Conservation (phyloP, 352 stramenopile genomes). For the Thalassiosira hispida region DNA sequence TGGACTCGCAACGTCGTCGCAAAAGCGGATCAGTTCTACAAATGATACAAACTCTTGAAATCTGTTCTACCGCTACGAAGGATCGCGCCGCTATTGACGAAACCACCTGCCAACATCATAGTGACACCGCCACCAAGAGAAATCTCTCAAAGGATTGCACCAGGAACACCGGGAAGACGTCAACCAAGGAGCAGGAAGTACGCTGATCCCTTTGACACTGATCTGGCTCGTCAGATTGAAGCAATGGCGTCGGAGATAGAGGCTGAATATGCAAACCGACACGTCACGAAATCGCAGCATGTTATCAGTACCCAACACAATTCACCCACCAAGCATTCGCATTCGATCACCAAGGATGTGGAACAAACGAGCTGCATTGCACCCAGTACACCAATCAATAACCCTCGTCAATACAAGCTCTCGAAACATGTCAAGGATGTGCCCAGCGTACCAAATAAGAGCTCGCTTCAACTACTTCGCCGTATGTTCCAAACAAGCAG, state of each 20-base stretch:
- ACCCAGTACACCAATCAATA: too few species aligned
- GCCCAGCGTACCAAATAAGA: background rate
- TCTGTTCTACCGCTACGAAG: too few species aligned
- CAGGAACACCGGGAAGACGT: background rate
- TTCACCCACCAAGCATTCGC: background rate
- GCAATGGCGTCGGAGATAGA: background rate
- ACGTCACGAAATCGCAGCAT: background rate
- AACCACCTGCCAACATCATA: too few species aligned
- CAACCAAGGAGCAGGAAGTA: background rate
- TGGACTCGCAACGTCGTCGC: background rate
- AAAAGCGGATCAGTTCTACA: background rate
- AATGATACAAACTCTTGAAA: background rate
- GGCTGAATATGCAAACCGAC: background rate
- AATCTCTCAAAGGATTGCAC: too few species aligned
- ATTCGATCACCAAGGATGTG: background rate
- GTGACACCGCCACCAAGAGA: too few species aligned
- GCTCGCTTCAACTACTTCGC: background rate
- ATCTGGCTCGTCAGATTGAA: background rate
- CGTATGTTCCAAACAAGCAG: background rate
- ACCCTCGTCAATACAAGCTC: background rate
- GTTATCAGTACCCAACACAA: too few species aligned
- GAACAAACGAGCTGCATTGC: too few species aligned
- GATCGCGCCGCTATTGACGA: too few species aligned
- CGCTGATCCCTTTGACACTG: background rate
- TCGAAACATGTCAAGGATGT: background rate